Conservation (phyloP, 306 rosid genomes). For the Fragaria iinumae region DNA sequence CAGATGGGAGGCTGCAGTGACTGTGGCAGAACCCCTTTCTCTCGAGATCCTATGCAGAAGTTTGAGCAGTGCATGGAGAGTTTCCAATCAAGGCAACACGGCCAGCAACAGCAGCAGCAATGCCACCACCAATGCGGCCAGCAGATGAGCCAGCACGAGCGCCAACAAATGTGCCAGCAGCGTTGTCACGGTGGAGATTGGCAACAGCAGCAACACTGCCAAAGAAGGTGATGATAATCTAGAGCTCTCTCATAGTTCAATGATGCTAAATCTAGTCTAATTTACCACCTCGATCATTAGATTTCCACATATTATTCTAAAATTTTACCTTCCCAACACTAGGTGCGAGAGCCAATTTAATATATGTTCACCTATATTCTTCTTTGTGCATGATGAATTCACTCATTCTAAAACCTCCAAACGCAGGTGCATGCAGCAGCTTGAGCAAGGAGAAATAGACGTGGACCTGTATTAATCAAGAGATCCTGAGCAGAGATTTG, state of each 20-base stretch:
- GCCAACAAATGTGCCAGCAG: constrained; percentile 3
- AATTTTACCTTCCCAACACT: background rate
- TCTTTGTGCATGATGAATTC: no score
- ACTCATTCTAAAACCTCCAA: no score
- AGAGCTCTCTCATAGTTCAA: background rate
- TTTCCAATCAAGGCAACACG: background rate
- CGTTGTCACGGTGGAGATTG: background rate
- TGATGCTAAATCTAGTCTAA: background rate
- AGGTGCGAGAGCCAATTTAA: background rate
- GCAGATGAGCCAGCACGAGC: background rate
- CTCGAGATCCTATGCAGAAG: no score
- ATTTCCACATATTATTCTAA: background rate
- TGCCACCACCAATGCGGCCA: background rate
- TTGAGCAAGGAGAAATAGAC: no score
- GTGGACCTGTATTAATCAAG: no score
- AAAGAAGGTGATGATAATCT: background rate
- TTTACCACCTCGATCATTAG: background rate
- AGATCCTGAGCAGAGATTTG: background rate
- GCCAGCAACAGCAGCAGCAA: background rate
- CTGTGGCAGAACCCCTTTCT: no score
- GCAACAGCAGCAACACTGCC: background rate
- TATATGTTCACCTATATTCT: no score
- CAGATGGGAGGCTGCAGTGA: background rate
- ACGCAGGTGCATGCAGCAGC: no score
- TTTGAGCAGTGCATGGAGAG: constrained; percentile 6